Percentiles rank a stretch among this genome's conserved stretches.
These are phyloP conservation scores for Tremellales sp. DNA, from an alignment of 1,284 basidiomycete species.

Conservation along the genomic window DNA sequence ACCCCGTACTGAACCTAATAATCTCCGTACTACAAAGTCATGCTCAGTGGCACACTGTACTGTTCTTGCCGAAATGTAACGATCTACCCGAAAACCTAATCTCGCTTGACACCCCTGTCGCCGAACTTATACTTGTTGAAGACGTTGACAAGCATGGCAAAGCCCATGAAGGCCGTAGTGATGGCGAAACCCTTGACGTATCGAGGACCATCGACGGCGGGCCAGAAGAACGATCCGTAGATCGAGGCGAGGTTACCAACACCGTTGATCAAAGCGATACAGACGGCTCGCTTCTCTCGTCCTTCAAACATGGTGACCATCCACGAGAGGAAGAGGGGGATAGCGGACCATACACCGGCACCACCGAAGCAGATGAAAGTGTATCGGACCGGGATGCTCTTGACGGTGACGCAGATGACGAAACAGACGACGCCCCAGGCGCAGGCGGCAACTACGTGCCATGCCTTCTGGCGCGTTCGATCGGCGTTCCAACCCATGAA, in stretches of 20 bases:
- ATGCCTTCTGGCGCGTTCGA: constrained; percentile 42
- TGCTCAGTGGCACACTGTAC: no score
- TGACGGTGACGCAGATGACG: constrained; percentile 38
- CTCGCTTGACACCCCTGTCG: constrained; percentile 25
- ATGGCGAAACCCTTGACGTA: constrained; percentile 43
- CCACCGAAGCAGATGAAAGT: constrained; percentile 48
- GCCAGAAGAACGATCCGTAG: constrained; percentile 49
- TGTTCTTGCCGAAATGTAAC: no score
- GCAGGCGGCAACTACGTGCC: constrained; percentile 33
- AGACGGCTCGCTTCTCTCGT: constrained; percentile 44
- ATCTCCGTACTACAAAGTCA: no score
- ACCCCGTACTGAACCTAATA: no score
- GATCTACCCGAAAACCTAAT: no score
- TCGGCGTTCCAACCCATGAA: constrained; percentile 41
- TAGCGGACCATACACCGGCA: constrained; percentile 43
- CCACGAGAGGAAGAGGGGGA: constrained; percentile 44
- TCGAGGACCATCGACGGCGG: constrained; percentile 26
- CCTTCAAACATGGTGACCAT: constrained; percentile 46
- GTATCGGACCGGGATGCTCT: constrained; percentile 37
- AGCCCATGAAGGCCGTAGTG: constrained; percentile 36
- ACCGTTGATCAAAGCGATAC: constrained; percentile 44
- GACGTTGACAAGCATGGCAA: constrained; percentile 19
- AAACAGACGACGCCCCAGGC: constrained; percentile 31
- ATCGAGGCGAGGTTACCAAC: constrained; percentile 39
- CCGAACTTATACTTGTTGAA: constrained; percentile 31